Evolutionary conservation across 352 stramenopile genomes (phyloP), one percentile per base, ranked within the genome.

Genomic region (Globisporangium spinosum): DNA sequence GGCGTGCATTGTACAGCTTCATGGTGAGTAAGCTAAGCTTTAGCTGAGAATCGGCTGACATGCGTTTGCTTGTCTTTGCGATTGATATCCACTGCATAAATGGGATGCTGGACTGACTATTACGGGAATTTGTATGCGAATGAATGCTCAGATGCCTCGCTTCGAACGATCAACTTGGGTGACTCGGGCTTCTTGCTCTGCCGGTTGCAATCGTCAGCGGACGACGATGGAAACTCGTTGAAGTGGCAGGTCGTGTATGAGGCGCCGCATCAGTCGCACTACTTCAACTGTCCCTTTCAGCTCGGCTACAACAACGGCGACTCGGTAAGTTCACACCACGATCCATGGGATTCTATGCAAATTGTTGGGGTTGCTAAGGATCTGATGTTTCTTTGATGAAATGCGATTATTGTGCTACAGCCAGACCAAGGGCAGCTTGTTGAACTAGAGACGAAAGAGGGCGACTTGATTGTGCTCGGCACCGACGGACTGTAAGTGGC

Each of bases 211-310:
- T 62, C 67, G 15, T 76, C 97, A 5, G 29, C 10, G 3, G 57
- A 64, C 23, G 45, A 57, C 10, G 65, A 71, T 35, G 69, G 76
- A 2, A 62, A 40, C 51, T 35, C n/a, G 2, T 23, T 67, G 43
- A 84, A 78, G 63, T 96, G 90, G 73, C 85, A 87, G 49, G 75
- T 98, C 20, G 80, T 97, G 5, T 95, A 91, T 56, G 89, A 96
- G 61, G 95, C 93, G 12, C 85, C 87, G 43, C 93, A 97, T 70
- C 96, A 98, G 69, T 91, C 85, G 32, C 96, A 99, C 68, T 98
- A 98, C 76, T 99, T 98, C 76, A 98, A 99, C 75, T 99, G 96
- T 70, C 96, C 96, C 0, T 98, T 94, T 65, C 96, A 99, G 68
- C 76, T 99, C 13, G 96, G 91, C 9, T 82, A 80, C 65, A 78